A percentile compares a stretch with the other conserved stretches of the same genome.
Conservation (phyloP, 768 basidiomycete genomes). For the Pleurotus djamor region DNA sequence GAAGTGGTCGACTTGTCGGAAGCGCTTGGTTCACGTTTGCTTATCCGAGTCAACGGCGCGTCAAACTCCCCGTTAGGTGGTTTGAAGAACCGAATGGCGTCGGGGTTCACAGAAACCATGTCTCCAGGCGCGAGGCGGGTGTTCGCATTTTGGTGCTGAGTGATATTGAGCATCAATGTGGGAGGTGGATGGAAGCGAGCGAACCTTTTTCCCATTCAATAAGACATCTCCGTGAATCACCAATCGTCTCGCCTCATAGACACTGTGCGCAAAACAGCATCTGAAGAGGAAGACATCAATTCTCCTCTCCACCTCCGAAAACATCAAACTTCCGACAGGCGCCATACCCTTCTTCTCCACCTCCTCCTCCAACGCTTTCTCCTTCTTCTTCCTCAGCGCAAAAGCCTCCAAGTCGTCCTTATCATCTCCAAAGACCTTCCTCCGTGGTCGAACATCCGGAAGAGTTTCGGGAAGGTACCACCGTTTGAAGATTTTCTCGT, state of each 20-base stretch:
- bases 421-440: slow-evolving; percentile 41
- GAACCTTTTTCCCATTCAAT: slow-evolving; percentile 88
- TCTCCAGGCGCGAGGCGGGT: slow-evolving; percentile 92
- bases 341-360: slow-evolving; percentile 66
- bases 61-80: slow-evolving; percentile 30
- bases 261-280: slow-evolving; percentile 82
- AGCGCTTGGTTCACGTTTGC: not conserved
- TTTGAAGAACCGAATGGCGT: slow-evolving; percentile 72
- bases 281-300: slow-evolving; percentile 93
- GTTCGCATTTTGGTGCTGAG: slow-evolving; percentile 80
- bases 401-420: slow-evolving; percentile 50
- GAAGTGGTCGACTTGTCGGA: not conserved
- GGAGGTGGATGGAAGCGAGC: slow-evolving; percentile 16
- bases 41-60: slow-evolving; percentile 11
- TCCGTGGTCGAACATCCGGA: slow-evolving; percentile 78
- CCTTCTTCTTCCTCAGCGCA: slow-evolving; percentile 53
- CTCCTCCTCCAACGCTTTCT: slow-evolving; percentile 45
- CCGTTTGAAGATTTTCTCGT: slow-evolving; percentile 89
- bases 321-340: slow-evolving; percentile 95
- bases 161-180: slow-evolving; percentile 1
- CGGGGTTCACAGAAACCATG: slow-evolving; percentile 87
- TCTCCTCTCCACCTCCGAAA: slow-evolving; percentile 89
- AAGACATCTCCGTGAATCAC: slow-evolving; percentile 85
- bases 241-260: slow-evolving; percentile 85
- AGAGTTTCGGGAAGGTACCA: slow-evolving; percentile 90